Evolutionary conservation across 2,329 filamentous ascomycete species (phyloP).

Genomic region (Aspergillus niger): DNA sequence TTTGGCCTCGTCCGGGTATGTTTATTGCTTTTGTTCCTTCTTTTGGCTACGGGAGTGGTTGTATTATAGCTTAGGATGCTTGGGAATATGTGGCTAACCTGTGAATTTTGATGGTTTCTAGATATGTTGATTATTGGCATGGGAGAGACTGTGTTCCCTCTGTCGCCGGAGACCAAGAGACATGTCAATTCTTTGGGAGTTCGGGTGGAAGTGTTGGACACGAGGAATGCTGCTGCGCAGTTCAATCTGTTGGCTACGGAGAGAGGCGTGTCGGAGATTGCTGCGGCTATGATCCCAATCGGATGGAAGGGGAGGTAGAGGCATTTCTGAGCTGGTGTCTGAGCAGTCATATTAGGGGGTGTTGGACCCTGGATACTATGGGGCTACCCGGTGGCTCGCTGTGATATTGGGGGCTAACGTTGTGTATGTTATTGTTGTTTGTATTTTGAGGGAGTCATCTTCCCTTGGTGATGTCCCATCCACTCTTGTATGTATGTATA

Average conservation of each 20-base stretch:
- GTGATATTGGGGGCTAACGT: background rate
- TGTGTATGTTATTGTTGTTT: background rate
- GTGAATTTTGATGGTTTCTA: slow-evolving; percentile 7
- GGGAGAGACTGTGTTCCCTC: slow-evolving; percentile 71
- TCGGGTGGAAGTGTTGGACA: slow-evolving; percentile 85
- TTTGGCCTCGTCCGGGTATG: slow-evolving; percentile 88
- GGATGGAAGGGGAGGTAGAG: slow-evolving; percentile 65
- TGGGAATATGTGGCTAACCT: background rate
- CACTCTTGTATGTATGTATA: slow-evolving; percentile 30
- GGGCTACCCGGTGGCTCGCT: background rate
- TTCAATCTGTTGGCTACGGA: slow-evolving; percentile 97
- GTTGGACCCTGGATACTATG: background rate
- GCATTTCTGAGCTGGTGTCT: background rate
- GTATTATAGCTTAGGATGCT: background rate
- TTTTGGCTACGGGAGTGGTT: background rate
- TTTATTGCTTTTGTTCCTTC: slow-evolving; percentile 22
- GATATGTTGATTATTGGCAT: slow-evolving; percentile 74
- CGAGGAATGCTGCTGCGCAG: slow-evolving; percentile 87
- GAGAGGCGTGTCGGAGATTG: slow-evolving; percentile 79
- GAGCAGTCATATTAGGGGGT: background rate
- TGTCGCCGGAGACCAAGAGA: slow-evolving; percentile 72
- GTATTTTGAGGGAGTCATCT: background rate
- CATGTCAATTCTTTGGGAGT: slow-evolving; percentile 78
- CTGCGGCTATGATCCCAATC: slow-evolving; percentile 82
- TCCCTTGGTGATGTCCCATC: background rate